phyloP scores from a whole-genome alignment of 2,329 filamentous ascomycete genomes.

The Zasmidium citrigriseum region DNA sequence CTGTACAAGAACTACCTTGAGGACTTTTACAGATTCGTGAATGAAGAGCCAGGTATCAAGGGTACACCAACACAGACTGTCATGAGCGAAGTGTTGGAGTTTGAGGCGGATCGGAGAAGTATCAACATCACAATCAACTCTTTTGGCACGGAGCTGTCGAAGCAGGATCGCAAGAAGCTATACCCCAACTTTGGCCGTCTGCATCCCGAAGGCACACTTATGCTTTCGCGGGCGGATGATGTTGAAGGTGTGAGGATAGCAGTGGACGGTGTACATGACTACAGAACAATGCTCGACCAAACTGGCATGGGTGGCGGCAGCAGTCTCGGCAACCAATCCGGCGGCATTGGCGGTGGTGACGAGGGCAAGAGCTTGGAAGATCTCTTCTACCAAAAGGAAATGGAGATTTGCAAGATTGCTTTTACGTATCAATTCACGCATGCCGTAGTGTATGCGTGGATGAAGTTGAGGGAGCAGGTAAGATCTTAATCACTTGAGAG shows the following conservation, averaged over 20 bases:
- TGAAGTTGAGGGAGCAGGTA: conserved; percentile 96
- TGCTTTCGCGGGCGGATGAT: conserved; percentile 93
- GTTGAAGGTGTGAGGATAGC: conserved; percentile 90
- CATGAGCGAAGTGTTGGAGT: conserved; percentile 94
- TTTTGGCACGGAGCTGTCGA: conserved; percentile 92
- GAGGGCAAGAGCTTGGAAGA: conserved; percentile 93
- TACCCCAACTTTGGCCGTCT: conserved; percentile 90
- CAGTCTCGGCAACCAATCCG: conserved; percentile 80
- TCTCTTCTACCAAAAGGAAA: conserved; percentile 98
- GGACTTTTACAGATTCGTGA: conserved; percentile 95
- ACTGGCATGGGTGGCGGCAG: conserved; percentile 74
- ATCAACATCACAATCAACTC: conserved; percentile 99
- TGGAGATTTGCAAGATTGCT: conserved; percentile 93
- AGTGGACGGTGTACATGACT: conserved; percentile 89
- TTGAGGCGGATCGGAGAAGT: conserved; percentile 91
- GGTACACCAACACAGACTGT: conserved; percentile 89
- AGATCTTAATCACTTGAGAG: conserved; percentile 33
- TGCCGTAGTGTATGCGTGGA: conserved; percentile 95
- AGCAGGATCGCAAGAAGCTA: conserved; percentile 91
- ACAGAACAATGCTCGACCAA: conserved; percentile 94
- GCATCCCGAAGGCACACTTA: conserved; percentile 90
- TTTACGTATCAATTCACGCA: conserved; percentile 97
- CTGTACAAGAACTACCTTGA: conserved; percentile 99
- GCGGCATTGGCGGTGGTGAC: conserved; percentile 68
- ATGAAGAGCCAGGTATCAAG: conserved; percentile 79